Percentiles rank a stretch among this genome's conserved stretches.
Conservation (phyloP, 179 eudicot genomes). For the Amaranthus tricolor region DNA sequence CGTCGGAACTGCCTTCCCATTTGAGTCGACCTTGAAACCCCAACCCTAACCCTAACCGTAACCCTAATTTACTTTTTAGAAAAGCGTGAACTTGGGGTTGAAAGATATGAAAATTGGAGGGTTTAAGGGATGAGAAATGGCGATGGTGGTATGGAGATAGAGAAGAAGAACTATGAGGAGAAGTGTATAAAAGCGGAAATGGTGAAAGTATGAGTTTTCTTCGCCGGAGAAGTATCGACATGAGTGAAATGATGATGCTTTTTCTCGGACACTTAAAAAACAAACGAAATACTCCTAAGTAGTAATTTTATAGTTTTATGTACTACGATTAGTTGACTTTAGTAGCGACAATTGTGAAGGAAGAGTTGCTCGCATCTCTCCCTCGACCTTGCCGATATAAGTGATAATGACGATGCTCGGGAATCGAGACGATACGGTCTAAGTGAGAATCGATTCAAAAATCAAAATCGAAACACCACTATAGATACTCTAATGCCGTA, state of each 20-base stretch:
- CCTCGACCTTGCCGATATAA: no score
- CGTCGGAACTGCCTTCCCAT: slow-evolving; percentile 60
- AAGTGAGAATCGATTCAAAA: no score
- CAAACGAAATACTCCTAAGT: no score
- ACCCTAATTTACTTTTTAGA: slow-evolving; percentile 18
- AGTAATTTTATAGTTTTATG: no score
- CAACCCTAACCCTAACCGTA: slow-evolving; percentile 30
- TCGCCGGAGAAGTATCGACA: slow-evolving; percentile 37
- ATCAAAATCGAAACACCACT: no score
- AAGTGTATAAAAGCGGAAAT: neutral
- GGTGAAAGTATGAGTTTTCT: neutral
- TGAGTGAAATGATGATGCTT: slow-evolving; percentile 1
- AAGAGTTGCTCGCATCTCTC: no score
- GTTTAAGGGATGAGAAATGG: slow-evolving; percentile 15
- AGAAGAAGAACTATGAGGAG: neutral
- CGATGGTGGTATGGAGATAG: slow-evolving; percentile 12
- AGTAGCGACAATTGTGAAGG: no score
- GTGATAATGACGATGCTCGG: no score
- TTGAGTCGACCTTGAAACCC: slow-evolving; percentile 54
- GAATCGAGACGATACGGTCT: no score
- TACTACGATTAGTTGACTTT: no score
- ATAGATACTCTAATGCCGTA: no score
- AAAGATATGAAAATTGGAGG: neutral
- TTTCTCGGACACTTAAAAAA: neutral
- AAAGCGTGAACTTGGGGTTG: slow-evolving; percentile 6